Evolutionary conservation across 768 basidiomycete species (phyloP), one percentile per base, ranked within the genome.

Genomic region (Tubosaeta sp.): DNA sequence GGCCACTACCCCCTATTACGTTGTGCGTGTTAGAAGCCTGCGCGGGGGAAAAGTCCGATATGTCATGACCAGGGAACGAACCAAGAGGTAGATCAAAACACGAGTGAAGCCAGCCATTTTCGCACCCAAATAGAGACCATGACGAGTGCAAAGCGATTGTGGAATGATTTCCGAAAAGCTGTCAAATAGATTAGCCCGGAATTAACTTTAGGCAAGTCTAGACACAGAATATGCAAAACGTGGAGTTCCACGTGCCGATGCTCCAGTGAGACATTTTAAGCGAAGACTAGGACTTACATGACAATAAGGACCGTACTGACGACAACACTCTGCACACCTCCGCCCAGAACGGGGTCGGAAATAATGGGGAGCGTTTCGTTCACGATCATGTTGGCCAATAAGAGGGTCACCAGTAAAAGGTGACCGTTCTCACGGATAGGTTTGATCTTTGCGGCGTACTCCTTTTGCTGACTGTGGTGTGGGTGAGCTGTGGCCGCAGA

Each of bases 101-200:
- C 75, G 80, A 1, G 88, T 86, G 38, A 86, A 77, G 1, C 76
- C 75, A 0, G 86, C 91, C 86, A 91, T 88, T 63, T 89, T 88
- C 9, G 91, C 90, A 33, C 92, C 91, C 43, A 95, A 80, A 59
- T 86, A 89, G 5, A 95, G 78, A 19, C 93, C 93, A 73, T 92
- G 86, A 34, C 92, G 86, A 19, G 90, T 90, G 68, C 90, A 95
- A n/a, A 95, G 74, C 1, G 89, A 90, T 63, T 95, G 92, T 0
- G 92, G 92, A 55, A 95, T 94, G 57, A 95, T 91, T 72, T 95
- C 91, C 25, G 91, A 74, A 66, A 94, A 95, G 53, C 91, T 94
- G 60, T 34, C 37, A 44, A 35, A 9, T 26, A 16, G 26, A 37
- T 59, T 27, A 63, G 50, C 12, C 14, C 5, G 19, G 29, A 0